Evolutionary conservation across 2,329 filamentous ascomycete genomes (phyloP).

Genomic region (Paecilomyces niveus): DNA sequence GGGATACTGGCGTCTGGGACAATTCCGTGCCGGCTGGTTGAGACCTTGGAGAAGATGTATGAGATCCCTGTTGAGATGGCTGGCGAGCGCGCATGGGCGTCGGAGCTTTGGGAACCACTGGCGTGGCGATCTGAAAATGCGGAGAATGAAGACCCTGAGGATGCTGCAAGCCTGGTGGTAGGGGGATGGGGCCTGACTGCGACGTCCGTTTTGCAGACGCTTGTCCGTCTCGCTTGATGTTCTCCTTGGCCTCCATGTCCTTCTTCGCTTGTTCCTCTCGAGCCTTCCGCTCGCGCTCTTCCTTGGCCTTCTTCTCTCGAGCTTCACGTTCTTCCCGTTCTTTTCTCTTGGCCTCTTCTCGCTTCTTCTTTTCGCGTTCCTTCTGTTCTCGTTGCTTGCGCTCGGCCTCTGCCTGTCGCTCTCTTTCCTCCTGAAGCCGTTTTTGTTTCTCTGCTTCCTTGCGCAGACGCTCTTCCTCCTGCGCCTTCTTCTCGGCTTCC

Average conservation of each 20-base stretch:
- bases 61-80: constrained; percentile 69
- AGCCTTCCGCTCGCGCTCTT: constrained; percentile 53
- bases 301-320: constrained; percentile 58
- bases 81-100: constrained; percentile 72
- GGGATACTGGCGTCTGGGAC: constrained; percentile 58
- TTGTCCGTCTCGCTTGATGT: constrained; percentile 28
- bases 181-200: constrained; percentile 47
- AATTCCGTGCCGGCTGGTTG: constrained; percentile 44
- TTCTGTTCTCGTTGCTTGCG: constrained; percentile 74
- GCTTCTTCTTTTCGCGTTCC: constrained; percentile 72
- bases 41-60: constrained; percentile 57
- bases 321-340: constrained; percentile 54
- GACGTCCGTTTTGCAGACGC: constrained; percentile 49
- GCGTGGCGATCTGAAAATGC: constrained; percentile 70
- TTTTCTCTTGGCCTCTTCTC: constrained; percentile 66
- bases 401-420: constrained; percentile 77
- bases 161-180: constrained; percentile 47
- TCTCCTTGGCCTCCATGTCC: constrained; percentile 48
- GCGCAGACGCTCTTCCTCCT: constrained; percentile 76
- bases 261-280: constrained; percentile 44
- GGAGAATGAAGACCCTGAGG: constrained; percentile 65
- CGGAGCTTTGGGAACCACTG: constrained; percentile 72
- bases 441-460: constrained; percentile 82
- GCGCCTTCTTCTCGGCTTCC: constrained; percentile 81
- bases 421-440: constrained; percentile 74